Evolutionary conservation across 805 yeast species (phyloP).

Genomic region (Pichia exigua): DNA sequence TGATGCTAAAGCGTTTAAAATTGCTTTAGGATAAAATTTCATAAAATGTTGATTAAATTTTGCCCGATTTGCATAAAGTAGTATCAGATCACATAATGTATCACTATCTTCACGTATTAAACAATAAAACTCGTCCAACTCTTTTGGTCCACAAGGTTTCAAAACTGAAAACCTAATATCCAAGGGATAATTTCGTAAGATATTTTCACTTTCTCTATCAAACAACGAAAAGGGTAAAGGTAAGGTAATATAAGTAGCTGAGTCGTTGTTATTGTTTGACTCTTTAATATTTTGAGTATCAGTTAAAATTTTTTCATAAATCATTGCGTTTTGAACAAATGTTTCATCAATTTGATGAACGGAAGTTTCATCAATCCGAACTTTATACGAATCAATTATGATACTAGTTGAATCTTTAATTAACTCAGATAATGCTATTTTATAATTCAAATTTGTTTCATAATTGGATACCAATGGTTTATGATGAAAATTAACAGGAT

Average conservation of each 20-base stretch:
- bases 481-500: conserved; percentile 16
- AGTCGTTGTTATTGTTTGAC: neutral
- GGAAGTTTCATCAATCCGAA: neutral
- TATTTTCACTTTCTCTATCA: neutral
- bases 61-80: conserved; percentile 40
- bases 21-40: conserved; percentile 17
- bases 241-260: neutral
- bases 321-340: neutral
- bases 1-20: neutral
- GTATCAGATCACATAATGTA: conserved; percentile 37
- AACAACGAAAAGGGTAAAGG: neutral
- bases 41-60: conserved; percentile 46
- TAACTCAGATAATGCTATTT: conserved; percentile 33
- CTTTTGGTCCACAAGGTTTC: neutral
- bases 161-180: neutral
- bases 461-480: conserved; percentile 30
- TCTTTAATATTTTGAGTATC: neutral
- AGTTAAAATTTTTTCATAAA: neutral
- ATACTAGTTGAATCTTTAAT: conserved; percentile 16
- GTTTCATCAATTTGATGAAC: neutral
- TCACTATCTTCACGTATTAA: conserved; percentile 28
- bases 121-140: conserved; percentile 13
- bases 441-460: conserved; percentile 31
- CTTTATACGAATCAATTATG: neutral
- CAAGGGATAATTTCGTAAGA: neutral